Evolutionary conservation across 192 early-diverging fungal species (phyloP).

Genomic region (Backusella sp.): DNA sequence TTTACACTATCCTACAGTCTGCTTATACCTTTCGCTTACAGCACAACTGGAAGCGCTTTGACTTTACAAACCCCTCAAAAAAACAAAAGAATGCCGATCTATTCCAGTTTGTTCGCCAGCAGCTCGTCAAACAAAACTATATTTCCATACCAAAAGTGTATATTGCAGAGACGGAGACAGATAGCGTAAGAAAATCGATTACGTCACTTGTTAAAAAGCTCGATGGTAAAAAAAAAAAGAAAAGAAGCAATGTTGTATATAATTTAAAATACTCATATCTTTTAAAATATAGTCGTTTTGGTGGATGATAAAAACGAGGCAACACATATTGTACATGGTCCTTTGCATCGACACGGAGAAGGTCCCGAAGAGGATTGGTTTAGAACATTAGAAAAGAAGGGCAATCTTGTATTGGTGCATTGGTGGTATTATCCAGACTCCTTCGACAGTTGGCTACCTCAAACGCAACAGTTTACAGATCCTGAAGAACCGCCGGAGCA

Average conservation of each 20-base stretch:
- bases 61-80: constrained; percentile 35
- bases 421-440: constrained; percentile 86
- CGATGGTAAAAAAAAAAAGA: constrained; percentile 37
- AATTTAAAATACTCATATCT: not conserved
- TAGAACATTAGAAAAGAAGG: constrained; percentile 59
- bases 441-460: constrained; percentile 71
- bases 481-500: constrained; percentile 61
- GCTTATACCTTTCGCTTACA: constrained; percentile 44
- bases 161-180: constrained; percentile 36
- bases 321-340: constrained; percentile 51
- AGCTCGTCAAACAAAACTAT: constrained; percentile 21
- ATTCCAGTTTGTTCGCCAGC: constrained; percentile 36
- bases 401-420: constrained; percentile 64
- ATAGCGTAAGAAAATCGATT: constrained; percentile 36
- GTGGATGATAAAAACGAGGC: constrained; percentile 26
- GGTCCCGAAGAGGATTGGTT: constrained; percentile 56
- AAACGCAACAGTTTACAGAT: constrained; percentile 61
- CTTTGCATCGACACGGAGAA: constrained; percentile 38
- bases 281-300: constrained; percentile 27
- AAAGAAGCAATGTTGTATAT: too few relatives aligned
- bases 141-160: constrained; percentile 42
- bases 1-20: constrained; percentile 44
- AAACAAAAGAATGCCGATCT: constrained; percentile 37
- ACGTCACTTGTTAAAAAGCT: constrained; percentile 28
- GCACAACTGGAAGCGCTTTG: constrained; percentile 44